Evolutionary conservation across 768 basidiomycete species (phyloP), one percentile per base, ranked within the genome.

Genomic region (Strobilomyces dryophilus): DNA sequence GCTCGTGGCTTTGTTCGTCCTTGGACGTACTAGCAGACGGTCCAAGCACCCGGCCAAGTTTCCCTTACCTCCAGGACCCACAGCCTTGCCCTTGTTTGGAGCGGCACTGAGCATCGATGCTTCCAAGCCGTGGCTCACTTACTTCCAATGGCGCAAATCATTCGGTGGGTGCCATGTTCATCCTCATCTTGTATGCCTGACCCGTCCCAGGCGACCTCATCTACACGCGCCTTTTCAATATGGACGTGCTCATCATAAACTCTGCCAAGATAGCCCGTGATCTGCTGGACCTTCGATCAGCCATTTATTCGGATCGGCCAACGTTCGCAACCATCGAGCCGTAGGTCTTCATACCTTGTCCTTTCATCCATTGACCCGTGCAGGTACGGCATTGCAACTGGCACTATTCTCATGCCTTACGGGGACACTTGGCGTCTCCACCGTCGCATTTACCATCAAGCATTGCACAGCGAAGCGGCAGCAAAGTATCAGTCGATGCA

Each of bases 21-120:
- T 34, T 8, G 50, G 35, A 51, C 47, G 57, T 24, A 24, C 2
- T 24, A 24, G 2, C 47, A 44, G 29, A 18, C 10, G 34, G n/a
- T 20, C 51, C 27, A 43, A 34, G 14, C 46, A 29, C 12, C 45
- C 41, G 4, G 31, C 18, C 11, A 49, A 49, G 8, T n/a, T 42
- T 37, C 60, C 71, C 18, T 70, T 80, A 27, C 78, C 77, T 43
- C 78, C 76, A 35, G 83, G 81, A 18, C 82, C 83, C 6, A 77
- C 68, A 60, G 74, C 77, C 42, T 60, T 82, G 34, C 71, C 71
- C 12, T 9, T 72, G 17, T 29, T 71, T 26, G 71, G 71, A 39
- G 58, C 55, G 15, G 53, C 47, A 18, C 49, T 63, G 26, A 63
- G 62, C 21, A 47, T 73, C n/a, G 61, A 73, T 40, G 14, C 57